Evolutionary conservation across 1,139 yeast genomes (phyloP), one percentile per base, ranked within the genome.

Genomic region (Magnusiomyces ingens): DNA sequence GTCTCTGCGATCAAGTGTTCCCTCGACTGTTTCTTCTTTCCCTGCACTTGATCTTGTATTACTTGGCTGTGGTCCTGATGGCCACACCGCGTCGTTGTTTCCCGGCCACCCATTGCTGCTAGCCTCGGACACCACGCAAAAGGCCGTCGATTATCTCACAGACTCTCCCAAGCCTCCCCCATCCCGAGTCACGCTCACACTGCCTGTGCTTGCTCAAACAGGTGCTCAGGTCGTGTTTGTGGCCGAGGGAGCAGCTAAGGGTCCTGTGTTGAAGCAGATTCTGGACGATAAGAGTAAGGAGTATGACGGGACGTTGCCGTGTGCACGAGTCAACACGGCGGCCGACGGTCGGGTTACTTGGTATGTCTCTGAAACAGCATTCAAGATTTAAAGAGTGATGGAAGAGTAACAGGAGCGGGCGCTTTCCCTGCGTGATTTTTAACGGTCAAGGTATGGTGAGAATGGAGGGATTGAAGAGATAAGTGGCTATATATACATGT

Each of bases 191-290:
- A 82, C 89, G 10, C 72, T 84, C 63, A 84, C 90, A 6, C 79
- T 82, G 69, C 85, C 85, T 3, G 80, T 81, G 2, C 75, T 84
- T 62, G 75, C 73, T 57, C 32, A 8, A 8, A 36, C 17, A 5
- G 71, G 68, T 35, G 84, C 85, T 18, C 67, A 78, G 48, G 79
- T 90, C 62, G 85, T 89, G 1, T 90, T 89, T 71, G 93, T 89
- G 49, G 96, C 96, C 17, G 93, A 88, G 67, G 96, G 97, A 55
- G 84, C 84, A 17, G 85, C 87, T 41, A 90, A 90, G 71, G 87
- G 89, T n/a, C 76, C 81, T 0, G 76, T 85, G 46, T 74, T 91
- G 68, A 79, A 79, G 64, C 77, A 84, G 59, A 83, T 90, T 52
- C 88, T 91, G 68, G 77, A 71, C 49, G 79, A 84, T 59, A 64